Evolutionary conservation across 768 basidiomycete genomes (phyloP).

Genomic region (Chalciporus sphaerocephalus): DNA sequence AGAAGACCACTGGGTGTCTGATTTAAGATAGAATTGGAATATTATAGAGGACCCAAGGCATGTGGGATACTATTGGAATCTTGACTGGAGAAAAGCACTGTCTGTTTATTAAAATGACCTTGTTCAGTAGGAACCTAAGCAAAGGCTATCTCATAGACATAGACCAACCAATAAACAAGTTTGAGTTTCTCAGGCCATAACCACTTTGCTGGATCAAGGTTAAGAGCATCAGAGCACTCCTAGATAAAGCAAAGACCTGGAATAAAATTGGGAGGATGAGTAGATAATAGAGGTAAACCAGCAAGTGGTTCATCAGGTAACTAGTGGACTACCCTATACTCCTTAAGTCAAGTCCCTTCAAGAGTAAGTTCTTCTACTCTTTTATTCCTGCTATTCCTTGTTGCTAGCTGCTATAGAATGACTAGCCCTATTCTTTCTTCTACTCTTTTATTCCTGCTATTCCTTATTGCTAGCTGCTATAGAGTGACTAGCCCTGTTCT

Average conservation of each 20-base stretch:
- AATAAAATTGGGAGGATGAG: background rate
- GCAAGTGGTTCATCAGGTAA: background rate
- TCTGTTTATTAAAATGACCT: conserved; percentile 28
- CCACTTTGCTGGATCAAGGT: background rate
- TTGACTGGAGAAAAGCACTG: conserved; percentile 32
- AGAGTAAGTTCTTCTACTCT: too few relatives aligned
- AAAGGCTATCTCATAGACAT: conserved; percentile 27
- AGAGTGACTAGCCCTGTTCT: too few relatives aligned
- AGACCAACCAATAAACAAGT: background rate
- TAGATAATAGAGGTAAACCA: background rate
- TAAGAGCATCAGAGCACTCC: background rate
- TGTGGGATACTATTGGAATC: conserved; percentile 33
- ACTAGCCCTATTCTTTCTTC: too few relatives aligned
- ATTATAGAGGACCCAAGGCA: conserved; percentile 31
- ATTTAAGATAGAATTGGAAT: conserved; percentile 28
- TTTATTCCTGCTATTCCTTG: too few relatives aligned
- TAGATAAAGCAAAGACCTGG: background rate
- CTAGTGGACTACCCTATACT: background rate
- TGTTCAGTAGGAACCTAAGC: conserved; percentile 36
- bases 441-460: too few relatives aligned
- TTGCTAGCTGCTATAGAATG: too few relatives aligned
- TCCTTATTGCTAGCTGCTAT: too few relatives aligned
- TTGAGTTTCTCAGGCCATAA: background rate
- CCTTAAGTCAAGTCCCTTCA: too few relatives aligned
- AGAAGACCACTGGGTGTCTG: too few relatives aligned